Conservation (phyloP, 352 stramenopile species). For the Pythium utonaiense region DNA sequence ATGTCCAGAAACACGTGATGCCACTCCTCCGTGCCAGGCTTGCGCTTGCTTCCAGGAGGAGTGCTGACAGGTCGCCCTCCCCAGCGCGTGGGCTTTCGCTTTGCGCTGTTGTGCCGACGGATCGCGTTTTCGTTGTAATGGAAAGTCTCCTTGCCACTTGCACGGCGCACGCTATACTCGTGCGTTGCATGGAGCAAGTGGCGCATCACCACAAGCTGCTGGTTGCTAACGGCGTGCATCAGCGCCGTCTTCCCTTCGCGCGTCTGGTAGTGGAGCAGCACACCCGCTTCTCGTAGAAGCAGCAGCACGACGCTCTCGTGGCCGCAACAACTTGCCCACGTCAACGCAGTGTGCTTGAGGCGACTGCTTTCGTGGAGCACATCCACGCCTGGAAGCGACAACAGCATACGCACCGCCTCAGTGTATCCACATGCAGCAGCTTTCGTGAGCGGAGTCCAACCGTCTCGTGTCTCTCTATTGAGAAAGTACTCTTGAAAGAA, state of each 20-base stretch:
- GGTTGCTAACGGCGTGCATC: constrained; percentile 62
- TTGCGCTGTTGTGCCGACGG: constrained; percentile 1
- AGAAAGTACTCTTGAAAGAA: constrained; percentile 39
- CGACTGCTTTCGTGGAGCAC: constrained; percentile 45
- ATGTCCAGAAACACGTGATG: constrained; percentile 48
- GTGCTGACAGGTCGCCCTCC: constrained; percentile 9
- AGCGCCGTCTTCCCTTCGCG: constrained; percentile 62
- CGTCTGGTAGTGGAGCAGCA: constrained; percentile 38
- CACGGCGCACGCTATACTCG: constrained; percentile 15
- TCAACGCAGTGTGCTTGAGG: constrained; percentile 65
- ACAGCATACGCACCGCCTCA: constrained; percentile 31
- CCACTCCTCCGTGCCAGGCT: constrained; percentile 38
- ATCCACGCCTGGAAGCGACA: constrained; percentile 35
- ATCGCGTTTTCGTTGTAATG: constrained; percentile 25
- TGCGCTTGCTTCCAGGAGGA: not conserved
- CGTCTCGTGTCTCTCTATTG: constrained; percentile 50
- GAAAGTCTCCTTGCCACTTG: constrained; percentile 23
- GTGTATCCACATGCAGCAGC: constrained; percentile 50
- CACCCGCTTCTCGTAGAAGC: constrained; percentile 35
- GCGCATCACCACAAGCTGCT: constrained; percentile 44
- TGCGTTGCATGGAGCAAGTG: constrained; percentile 49
- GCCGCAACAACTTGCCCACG: constrained; percentile 71
- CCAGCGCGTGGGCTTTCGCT: constrained; percentile 13
- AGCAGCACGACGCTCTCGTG: constrained; percentile 56
- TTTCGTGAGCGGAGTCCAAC: constrained; percentile 72